These are phyloP conservation scores for Amauroascus niger DNA, from an alignment of 2,329 filamentous ascomycete genomes.

Conservation along the genomic window DNA sequence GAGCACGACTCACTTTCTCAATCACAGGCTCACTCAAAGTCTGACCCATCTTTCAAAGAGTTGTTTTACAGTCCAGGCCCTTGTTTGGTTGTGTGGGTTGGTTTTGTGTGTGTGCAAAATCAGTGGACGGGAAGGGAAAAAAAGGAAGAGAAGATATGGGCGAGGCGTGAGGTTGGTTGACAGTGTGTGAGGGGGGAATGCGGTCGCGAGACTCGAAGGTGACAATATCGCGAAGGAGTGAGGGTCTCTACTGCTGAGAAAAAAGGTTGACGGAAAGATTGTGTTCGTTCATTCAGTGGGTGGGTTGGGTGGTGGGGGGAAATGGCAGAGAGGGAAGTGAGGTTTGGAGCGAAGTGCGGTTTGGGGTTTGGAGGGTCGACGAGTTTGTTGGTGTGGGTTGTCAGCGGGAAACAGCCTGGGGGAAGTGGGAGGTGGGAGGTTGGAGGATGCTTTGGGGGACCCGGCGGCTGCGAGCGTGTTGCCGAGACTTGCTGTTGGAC, in stretches of 20 bases:
- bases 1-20: conserved; percentile 71
- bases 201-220: conserved; percentile 22
- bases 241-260: neutral
- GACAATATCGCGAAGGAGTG: neutral
- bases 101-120: too few relatives aligned
- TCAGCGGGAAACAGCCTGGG: conserved; percentile 7
- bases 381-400: conserved; percentile 8
- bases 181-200: conserved; percentile 15
- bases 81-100: too few relatives aligned
- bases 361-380: too few relatives aligned
- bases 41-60: conserved; percentile 79
- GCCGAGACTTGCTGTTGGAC: neutral
- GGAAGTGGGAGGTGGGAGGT: neutral
- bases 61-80: too few relatives aligned
- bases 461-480: conserved; percentile 5
- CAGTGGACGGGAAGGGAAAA: too few relatives aligned
- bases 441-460: too few relatives aligned
- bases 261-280: neutral
- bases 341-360: too few relatives aligned
- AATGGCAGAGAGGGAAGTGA: conserved; percentile 18
- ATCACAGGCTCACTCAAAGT: conserved; percentile 98
- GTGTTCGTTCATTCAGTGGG: too few relatives aligned
- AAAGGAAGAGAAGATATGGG: too few relatives aligned
- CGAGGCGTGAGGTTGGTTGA: too few relatives aligned
- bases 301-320: too few relatives aligned